Percentiles rank a stretch among this genome's conserved stretches.
Evolutionary conservation across 2,329 filamentous ascomycete species (phyloP).

Genomic region (Cladosporium sphaerospermum): DNA sequence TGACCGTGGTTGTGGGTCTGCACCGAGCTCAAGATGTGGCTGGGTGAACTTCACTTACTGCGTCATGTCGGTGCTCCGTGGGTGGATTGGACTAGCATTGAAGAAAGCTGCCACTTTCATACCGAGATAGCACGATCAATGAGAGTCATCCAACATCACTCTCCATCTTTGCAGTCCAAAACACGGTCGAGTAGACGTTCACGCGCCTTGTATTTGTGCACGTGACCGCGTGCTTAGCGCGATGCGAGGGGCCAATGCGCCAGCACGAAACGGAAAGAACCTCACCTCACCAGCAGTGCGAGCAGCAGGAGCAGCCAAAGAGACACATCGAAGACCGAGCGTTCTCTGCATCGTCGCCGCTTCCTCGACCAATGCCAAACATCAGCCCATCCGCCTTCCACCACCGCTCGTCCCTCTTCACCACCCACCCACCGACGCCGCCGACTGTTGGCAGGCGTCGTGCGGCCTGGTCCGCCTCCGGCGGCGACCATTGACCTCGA

Average conservation of each 20-base stretch:
- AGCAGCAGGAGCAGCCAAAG: background rate
- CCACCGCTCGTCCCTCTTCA: background rate
- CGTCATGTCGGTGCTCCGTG: too few species aligned
- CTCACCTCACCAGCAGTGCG: background rate
- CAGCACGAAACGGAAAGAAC: background rate
- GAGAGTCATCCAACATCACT: too few species aligned
- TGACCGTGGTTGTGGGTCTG: too few species aligned
- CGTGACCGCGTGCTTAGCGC: background rate
- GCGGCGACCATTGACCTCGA: background rate
- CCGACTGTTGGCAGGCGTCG: conserved; percentile 2
- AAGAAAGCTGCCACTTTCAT: too few species aligned
- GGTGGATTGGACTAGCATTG: too few species aligned
- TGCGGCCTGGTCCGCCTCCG: background rate
- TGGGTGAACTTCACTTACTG: too few species aligned
- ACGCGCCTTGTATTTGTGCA: background rate
- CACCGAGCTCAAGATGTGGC: too few species aligned
- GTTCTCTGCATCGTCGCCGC: background rate
- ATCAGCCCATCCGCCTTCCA: background rate
- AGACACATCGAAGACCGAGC: background rate
- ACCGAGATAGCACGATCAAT: too few species aligned
- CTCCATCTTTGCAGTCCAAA: too few species aligned
- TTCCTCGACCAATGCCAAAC: background rate
- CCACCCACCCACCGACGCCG: background rate
- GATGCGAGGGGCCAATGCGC: conserved; percentile 4
- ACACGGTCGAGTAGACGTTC: background rate